Percentiles rank a stretch among this genome's conserved stretches.
phyloP scores from a whole-genome alignment of 352 stramenopile species.

The Globisporangium spinosum region DNA sequence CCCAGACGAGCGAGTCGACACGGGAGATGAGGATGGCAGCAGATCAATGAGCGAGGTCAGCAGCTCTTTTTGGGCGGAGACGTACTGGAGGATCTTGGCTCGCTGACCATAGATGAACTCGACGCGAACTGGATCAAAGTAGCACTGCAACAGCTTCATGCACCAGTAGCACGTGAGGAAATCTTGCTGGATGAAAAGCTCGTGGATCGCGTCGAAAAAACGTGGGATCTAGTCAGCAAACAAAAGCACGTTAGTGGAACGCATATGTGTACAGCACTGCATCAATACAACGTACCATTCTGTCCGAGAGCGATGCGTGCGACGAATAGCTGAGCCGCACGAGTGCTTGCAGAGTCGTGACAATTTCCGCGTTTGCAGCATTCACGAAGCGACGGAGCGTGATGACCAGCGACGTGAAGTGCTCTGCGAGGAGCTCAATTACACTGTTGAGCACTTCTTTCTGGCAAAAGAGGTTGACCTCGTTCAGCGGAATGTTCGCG shows the following conservation, averaged over 20 bases:
- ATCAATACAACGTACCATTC: constrained; percentile 24
- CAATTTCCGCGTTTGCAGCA: constrained; percentile 33
- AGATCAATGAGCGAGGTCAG: constrained; percentile 49
- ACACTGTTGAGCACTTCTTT: constrained; percentile 38
- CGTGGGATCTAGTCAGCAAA: constrained; percentile 31
- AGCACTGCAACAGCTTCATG: constrained; percentile 56
- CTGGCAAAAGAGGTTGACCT: constrained; percentile 32
- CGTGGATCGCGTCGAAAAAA: constrained; percentile 49
- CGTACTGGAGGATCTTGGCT: constrained; percentile 52
- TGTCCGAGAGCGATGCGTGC: constrained; percentile 37
- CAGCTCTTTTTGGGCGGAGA: constrained; percentile 45
- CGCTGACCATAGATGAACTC: constrained; percentile 35
- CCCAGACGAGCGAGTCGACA: constrained; percentile 31
- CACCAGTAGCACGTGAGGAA: constrained; percentile 68
- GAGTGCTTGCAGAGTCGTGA: constrained; percentile 48
- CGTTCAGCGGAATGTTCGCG: constrained; percentile 41
- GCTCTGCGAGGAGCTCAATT: constrained; percentile 46
- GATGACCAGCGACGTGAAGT: constrained; percentile 36
- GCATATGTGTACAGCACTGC: neutral
- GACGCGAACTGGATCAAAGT: constrained; percentile 42
- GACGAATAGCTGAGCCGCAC: constrained; percentile 43
- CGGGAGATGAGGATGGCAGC: constrained; percentile 42
- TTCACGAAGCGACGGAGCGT: constrained; percentile 32
- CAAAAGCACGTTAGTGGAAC: neutral
- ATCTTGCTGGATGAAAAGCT: constrained; percentile 56